Conservation (phyloP, 306 rosid species). For the Fagus crenata region DNA sequence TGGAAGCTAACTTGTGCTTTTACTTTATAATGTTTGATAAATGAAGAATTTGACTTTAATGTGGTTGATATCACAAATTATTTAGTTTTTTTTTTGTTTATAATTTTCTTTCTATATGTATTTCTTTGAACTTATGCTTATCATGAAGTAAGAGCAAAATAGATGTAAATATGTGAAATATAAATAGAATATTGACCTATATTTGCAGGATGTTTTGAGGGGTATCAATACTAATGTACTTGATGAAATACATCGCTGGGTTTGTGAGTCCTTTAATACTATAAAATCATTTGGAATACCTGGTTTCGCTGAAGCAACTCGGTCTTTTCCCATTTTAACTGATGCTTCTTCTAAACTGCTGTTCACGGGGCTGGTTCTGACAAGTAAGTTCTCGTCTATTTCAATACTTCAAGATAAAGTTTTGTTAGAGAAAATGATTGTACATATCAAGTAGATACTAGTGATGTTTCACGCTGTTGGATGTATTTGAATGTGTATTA, state of each 20-base stretch:
- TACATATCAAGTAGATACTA: neutral
- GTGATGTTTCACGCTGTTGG: neutral
- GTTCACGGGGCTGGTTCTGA: conserved; percentile 66
- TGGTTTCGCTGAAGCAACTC: conserved; percentile 49
- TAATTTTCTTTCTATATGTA: no score
- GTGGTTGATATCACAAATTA: neutral
- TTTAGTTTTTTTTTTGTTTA: neutral
- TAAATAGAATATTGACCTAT: neutral
- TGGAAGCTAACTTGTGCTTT: no score
- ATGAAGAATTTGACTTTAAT: neutral
- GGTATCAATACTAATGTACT: conserved; percentile 59
- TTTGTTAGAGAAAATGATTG: neutral
- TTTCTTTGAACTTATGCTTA: neutral
- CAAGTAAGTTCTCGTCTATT: conserved; percentile 52
- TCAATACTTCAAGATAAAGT: conserved; percentile 12
- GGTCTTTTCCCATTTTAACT: conserved; percentile 58
- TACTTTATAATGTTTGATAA: neutral
- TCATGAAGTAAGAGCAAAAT: neutral
- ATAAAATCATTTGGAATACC: conserved; percentile 47
- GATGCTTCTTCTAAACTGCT: conserved; percentile 45
- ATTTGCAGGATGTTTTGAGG: conserved; percentile 61
- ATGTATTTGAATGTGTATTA: neutral
- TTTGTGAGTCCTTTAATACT: conserved; percentile 51
- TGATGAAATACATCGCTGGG: conserved; percentile 65
- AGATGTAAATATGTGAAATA: neutral